Base-by-base conservation (phyloP, 495 filamentous ascomycete species). In the Xylaria castorea region DNA sequence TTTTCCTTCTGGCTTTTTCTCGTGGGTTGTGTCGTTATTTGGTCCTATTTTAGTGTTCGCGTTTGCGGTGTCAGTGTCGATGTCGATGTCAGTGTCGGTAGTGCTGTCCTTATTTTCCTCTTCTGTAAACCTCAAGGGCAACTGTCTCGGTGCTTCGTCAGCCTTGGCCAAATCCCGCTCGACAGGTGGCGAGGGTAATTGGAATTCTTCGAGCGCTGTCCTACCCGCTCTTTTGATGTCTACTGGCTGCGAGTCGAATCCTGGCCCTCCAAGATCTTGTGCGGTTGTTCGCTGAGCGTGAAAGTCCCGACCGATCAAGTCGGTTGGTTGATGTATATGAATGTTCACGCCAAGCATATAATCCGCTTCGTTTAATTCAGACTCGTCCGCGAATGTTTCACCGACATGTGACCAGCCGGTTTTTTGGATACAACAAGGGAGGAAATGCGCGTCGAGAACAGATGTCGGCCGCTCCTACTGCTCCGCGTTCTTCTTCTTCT, bases 381-480 rank as follows among this genome's bases (percentile, higher is more conserved):
- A 11, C 53, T 22, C 27, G 7, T 44, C 11, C 7, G 4, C n/a
- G 48, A 18, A 0, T 36, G 22, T 22, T 38, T 22, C 34, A 38
- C n/a, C 58, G 22, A 9, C 18, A 11, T 22, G 34, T 22, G 58
- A 61, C 7, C 1, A 6, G 58, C 5, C 8, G 3, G 57, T 5
- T 16, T 32, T 44, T 32, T n/a, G 6, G 22, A 27, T 32, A 22
- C 18, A 61, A 22, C 58, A 61, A 7, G 34, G 58, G 9, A n/a
- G 73, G 68, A 81, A 78, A 40, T 79, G 73, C n/a, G 71, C 76
- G n/a, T 80, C 78, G 20, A 79, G 71, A 16, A 79, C 61, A 6
- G 79, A 79, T 9, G 34, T 36, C n/a, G 75, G 80, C 20, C 48
- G 7, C 48, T 40, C 66, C 22, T 51, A 9, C 1, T 16, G 44